Evolutionary conservation across 2,329 filamentous ascomycete genomes (phyloP), one percentile per base, ranked within the genome.

Genomic region (Teratosphaeria nubilosa): DNA sequence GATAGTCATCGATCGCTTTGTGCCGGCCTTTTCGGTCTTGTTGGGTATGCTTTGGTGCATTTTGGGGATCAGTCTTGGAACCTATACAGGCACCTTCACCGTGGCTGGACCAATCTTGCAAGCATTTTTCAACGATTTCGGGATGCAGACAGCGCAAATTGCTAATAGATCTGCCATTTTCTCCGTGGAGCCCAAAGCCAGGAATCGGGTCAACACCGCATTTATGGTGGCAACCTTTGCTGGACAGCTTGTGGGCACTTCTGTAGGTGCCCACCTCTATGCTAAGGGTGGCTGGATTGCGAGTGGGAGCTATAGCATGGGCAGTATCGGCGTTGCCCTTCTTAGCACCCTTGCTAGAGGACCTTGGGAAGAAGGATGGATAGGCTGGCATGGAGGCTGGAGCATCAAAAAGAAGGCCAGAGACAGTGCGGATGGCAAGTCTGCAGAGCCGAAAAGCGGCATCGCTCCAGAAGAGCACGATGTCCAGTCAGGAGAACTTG

Each of bases 161-260:
- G 86, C 86, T 1, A 91, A 91, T 65, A 76, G 89, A 0, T 78
- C 80, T 0, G 79, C 82, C 3, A 87, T 94, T 22, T 91, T 89
- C 65, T 74, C 76, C 1, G 83, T 92, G 24, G 86, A 87, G 56
- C 84, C 88, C 0, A 85, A 83, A 60, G 85, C 85, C 0, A 75
- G 87, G 4, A 94, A 91, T 72, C 74, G 89, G 3, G 81, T 92
- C 25, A 94, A 94, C 68, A 91, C 88, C 0, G 87, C 85, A 1
- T 94, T 90, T 67, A 94, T 92, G 89, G 79, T 91, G 0, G 79
- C 80, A 7, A 84, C 82, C 0, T 92, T 92, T 66, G 83, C 81
- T 30, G 89, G 89, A 0, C 89, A 94, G 74, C 67, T 94, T 53
- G 85, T 85, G 1, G 88, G 88, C 0, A 81, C 78, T 1, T 72